These are phyloP conservation scores for Suhomyces pyralidae DNA, from an alignment of 805 yeast species.

Conservation along the genomic window DNA sequence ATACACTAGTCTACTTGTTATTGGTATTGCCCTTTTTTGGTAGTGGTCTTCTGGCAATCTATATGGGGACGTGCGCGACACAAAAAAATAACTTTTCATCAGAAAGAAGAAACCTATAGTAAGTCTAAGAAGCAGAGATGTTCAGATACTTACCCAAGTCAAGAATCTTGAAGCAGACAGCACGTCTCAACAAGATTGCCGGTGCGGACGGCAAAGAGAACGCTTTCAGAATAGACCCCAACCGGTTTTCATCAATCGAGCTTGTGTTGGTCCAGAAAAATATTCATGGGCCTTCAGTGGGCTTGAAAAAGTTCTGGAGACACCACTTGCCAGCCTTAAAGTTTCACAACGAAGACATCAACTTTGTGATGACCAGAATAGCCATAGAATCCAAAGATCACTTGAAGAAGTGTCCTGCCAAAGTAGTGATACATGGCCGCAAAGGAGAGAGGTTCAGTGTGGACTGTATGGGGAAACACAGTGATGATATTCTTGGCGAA, in stretches of 20 bases:
- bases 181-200: slow-evolving; percentile 49
- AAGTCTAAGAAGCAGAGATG: slow-evolving; percentile 3
- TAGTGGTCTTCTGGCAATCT: no score
- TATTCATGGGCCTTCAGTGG: slow-evolving; percentile 51
- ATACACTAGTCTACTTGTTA: no score
- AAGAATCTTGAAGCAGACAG: slow-evolving; percentile 45
- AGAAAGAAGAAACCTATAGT: background rate
- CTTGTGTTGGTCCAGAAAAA: slow-evolving; percentile 47
- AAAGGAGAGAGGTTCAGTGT: slow-evolving; percentile 38
- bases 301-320: slow-evolving; percentile 75
- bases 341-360: slow-evolving; percentile 75
- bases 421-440: slow-evolving; percentile 37
- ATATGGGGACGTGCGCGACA: background rate
- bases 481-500: slow-evolving; percentile 54
- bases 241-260: slow-evolving; percentile 40
- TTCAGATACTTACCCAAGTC: slow-evolving; percentile 36
- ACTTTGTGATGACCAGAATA: slow-evolving; percentile 59
- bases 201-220: slow-evolving; percentile 38
- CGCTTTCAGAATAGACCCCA: slow-evolving; percentile 30
- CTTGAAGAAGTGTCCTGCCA: slow-evolving; percentile 43
- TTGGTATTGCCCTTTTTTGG: no score
- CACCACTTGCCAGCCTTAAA: slow-evolving; percentile 69
- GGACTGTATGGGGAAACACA: slow-evolving; percentile 51
- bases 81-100: background rate
- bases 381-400: slow-evolving; percentile 41